phyloP scores from a whole-genome alignment of 257 asterid species.

The Verbena officinalis region DNA sequence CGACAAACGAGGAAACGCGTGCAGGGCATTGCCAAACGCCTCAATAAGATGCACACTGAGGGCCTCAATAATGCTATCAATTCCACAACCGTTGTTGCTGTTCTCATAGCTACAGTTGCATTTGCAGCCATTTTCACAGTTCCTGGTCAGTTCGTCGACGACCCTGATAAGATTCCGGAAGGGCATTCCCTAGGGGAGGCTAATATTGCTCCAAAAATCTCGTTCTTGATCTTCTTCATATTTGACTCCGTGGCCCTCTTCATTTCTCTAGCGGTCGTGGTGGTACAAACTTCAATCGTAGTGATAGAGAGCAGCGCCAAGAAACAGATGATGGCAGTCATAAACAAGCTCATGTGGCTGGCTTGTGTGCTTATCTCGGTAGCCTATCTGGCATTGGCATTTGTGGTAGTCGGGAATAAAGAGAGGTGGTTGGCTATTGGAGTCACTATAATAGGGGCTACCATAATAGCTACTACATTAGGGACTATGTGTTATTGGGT shows the following conservation, averaged over 20 bases:
- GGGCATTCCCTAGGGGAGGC: slow-evolving; percentile 58
- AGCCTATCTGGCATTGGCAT: slow-evolving; percentile 54
- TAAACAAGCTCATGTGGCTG: slow-evolving; percentile 63
- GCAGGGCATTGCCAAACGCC: slow-evolving; percentile 55
- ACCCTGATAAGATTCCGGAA: slow-evolving; percentile 31
- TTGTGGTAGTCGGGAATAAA: slow-evolving; percentile 47
- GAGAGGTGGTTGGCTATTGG: slow-evolving; percentile 54
- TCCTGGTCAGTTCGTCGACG: slow-evolving; percentile 54
- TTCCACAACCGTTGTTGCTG: slow-evolving; percentile 61
- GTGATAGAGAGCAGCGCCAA: slow-evolving; percentile 62
- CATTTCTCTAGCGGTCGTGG: slow-evolving; percentile 59
- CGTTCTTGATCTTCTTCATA: slow-evolving; percentile 52
- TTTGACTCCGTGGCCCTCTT: slow-evolving; percentile 54
- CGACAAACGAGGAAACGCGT: slow-evolving; percentile 54
- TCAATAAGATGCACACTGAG: slow-evolving; percentile 57
- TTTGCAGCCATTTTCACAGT: slow-evolving; percentile 62
- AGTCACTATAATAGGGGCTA: slow-evolving; percentile 52
- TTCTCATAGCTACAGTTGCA: slow-evolving; percentile 56
- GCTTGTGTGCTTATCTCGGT: slow-evolving; percentile 58
- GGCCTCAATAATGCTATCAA: slow-evolving; percentile 64
- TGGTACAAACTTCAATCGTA: slow-evolving; percentile 61
- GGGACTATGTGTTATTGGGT: slow-evolving; percentile 66
- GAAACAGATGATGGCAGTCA: slow-evolving; percentile 61
- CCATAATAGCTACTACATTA: slow-evolving; percentile 47
- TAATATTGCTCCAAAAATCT: slow-evolving; percentile 37